Percentiles rank a stretch among this genome's conserved stretches.
phyloP scores from a whole-genome alignment of 371 early-diverging fungal species.

The Lichtheimia corymbifera region DNA sequence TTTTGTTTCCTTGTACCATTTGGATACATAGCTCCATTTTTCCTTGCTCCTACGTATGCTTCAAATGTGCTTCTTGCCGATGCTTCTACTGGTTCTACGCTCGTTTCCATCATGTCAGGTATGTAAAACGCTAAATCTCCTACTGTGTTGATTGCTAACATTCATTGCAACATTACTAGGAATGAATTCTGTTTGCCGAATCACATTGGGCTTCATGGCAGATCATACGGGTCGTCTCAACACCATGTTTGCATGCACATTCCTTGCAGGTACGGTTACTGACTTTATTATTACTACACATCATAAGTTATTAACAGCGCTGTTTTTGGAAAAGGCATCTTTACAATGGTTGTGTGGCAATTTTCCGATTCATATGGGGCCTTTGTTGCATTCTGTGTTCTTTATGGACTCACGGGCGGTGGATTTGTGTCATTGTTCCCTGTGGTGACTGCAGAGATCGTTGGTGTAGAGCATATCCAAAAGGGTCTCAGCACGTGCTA shows the following conservation, averaged over 20 bases:
- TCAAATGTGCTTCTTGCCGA: slow-evolving; percentile 6
- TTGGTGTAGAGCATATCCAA: slow-evolving; percentile 45
- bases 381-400: slow-evolving; percentile 37
- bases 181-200: slow-evolving; percentile 24
- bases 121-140: not conserved
- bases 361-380: slow-evolving; percentile 28
- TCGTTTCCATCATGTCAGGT: slow-evolving; percentile 27
- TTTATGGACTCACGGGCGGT: slow-evolving; percentile 61
- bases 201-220: slow-evolving; percentile 36
- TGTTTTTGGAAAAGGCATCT: slow-evolving; percentile 11
- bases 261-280: slow-evolving; percentile 5
- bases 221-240: slow-evolving; percentile 18
- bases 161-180: not conserved
- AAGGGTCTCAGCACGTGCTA: slow-evolving; percentile 43
- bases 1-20: slow-evolving; percentile 46
- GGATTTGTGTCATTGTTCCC: slow-evolving; percentile 51
- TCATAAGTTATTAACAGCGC: slow-evolving; percentile 8
- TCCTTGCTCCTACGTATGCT: slow-evolving; percentile 21
- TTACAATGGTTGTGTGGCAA: slow-evolving; percentile 9
- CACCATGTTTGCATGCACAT: slow-evolving; percentile 22
- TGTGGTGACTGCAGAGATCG: slow-evolving; percentile 49
- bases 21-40: slow-evolving; percentile 40
- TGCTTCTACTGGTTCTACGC: slow-evolving; percentile 8
- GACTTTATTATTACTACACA: not conserved
- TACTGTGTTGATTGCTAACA: too few relatives aligned